Conservation (phyloP, 345 rosid genomes). For the Camelina hispida region DNA sequence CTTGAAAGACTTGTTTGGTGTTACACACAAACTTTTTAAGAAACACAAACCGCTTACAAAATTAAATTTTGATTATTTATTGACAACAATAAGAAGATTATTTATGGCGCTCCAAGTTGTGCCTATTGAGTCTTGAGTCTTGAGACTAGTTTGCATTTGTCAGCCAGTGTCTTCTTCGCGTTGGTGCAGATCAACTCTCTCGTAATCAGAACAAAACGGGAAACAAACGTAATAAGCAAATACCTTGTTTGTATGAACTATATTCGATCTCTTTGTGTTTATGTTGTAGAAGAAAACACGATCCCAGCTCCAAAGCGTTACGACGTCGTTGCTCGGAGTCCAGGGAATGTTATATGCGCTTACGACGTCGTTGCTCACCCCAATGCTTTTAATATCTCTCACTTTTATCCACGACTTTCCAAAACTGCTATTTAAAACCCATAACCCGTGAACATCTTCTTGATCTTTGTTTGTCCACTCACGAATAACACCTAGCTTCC, state of each 20-base stretch:
- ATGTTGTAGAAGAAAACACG: conserved; percentile 14
- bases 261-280: background rate
- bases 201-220: conserved; percentile 32
- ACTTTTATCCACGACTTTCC: background rate
- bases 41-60: too few species aligned
- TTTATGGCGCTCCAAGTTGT: background rate
- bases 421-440: background rate
- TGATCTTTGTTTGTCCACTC: background rate
- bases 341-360: background rate
- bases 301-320: background rate
- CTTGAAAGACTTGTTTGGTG: too few species aligned
- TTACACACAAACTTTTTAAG: too few species aligned
- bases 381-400: background rate
- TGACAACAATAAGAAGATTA: background rate
- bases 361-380: too few species aligned
- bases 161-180: background rate
- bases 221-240: background rate
- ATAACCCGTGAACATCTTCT: background rate
- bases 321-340: conserved; percentile 2
- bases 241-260: background rate
- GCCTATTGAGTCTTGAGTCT: background rate
- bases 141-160: background rate
- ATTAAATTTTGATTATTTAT: too few species aligned
- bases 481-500: conserved; percentile 23
- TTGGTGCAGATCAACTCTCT: conserved; percentile 15